Base-by-base conservation (phyloP, 192 early-diverging fungal genomes). In the Coemansia sp. region DNA sequence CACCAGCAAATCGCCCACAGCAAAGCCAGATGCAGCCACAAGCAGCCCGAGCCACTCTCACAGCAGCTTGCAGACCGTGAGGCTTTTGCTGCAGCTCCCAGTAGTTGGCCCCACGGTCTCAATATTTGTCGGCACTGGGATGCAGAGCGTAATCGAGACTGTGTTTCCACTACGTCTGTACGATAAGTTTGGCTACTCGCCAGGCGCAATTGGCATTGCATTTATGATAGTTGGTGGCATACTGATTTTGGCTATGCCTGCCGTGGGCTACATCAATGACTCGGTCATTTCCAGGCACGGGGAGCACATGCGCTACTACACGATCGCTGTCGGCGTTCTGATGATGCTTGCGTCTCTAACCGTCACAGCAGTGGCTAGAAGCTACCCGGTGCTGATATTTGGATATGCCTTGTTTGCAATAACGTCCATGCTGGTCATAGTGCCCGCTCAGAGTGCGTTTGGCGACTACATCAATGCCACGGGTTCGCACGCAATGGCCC, bases 361-460 rank as follows among this genome's bases (percentile, higher is more conserved):
- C 20, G 37, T 76, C 19, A 73, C 59, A 14, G 70, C 73, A 5
- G 59, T 76, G 31, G 70, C 74, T 7, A 7, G 38, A 15, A 73
- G 47, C 39, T 82, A 82, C 42, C 24, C 70, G 6, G 67, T 82
- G 46, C 64, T 73, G 9, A 54, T 82, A 4, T 53, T 70, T 40
- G 79, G 79, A 12, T 82, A 82, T 40, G 57, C 79, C 1, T n/a
- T 82, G 61, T 82, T 82, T 73, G 67, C 73, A 0, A 53, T 73
- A 9, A 70, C 67, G n/a, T 61, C 73, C 1, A 82, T 82, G 79
- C 46, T 76, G 31, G 74, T 68, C 6, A 60, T 73, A 46, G 73
- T 82, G 46, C 79, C 79, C 4, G 73, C 79, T n/a, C 79, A 82
- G 49, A 82, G 79, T 45, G 74, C 79, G 5, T 82, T 82, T 69